Evolutionary conservation across 495 filamentous ascomycete genomes (phyloP), one percentile per base, ranked within the genome.

Genomic region (Astrothelium subdiscretum): DNA sequence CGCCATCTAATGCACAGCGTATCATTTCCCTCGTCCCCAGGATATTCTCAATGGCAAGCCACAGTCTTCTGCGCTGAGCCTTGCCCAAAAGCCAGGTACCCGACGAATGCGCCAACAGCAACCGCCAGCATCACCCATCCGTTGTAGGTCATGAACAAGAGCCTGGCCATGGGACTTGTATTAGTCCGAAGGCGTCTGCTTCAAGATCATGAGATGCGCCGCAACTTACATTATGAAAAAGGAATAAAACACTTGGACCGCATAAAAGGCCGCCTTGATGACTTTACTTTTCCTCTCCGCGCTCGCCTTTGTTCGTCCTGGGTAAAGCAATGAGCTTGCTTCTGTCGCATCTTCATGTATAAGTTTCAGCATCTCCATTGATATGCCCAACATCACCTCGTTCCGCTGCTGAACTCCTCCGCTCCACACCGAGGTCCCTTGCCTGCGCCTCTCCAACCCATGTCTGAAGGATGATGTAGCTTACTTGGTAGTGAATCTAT

Each of bases 91-190:
- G 87, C 67, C 29, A 96, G 70, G 71, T 95, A 96, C 40, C 94
- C 94, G 51, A 96, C 68, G 59, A 92, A 95, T 0, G 92, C 92
- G 26, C 94, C 94, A 13, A 92, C 79, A 12, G 87, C 89, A 12
- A 97, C 90, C 0, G 92, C 82, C 64, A 96, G 73, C 94, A 99
- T 99, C 62, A 99, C 86, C 80, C 86, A 91, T 18, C 95, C 94
- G 67, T 99, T 99, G 73, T 99, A 99, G 2, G 95, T 99, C 94
- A 99, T 99, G 76, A 99, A 99, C 24, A 99, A 78, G 65, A 99
- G 77, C 94, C 94, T 98, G 57, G 35, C 27, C 27, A 54, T 29
- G 5, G 29, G 4, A 29, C 8, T 8, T 10, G 24, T n/a, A n/a
- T 54, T 2, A 54, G 48, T 29, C 15, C 6, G 5, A 54, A 29